These are phyloP conservation scores for Leccinum brunneo-olivaceum DNA, from an alignment of 1,284 basidiomycete species.

Conservation along the genomic window DNA sequence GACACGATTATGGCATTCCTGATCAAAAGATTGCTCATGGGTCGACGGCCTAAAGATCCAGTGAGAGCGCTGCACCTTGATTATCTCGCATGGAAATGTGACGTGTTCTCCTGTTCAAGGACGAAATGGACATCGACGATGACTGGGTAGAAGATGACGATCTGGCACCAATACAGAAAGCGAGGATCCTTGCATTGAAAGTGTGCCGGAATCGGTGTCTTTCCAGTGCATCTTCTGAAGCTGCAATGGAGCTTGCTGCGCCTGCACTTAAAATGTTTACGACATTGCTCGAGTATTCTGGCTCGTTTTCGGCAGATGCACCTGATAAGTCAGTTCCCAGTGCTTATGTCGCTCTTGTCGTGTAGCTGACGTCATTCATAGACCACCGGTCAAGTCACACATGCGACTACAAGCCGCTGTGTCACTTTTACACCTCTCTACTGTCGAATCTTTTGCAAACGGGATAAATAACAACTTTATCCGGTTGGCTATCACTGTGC, in stretches of 20 bases:
- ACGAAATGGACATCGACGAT: slow-evolving; percentile 50
- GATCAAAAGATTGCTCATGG: slow-evolving; percentile 67
- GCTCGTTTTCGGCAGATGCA: slow-evolving; percentile 53
- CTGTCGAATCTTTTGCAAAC: slow-evolving; percentile 54
- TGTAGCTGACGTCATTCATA: slow-evolving; percentile 25
- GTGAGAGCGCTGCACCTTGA: slow-evolving; percentile 31
- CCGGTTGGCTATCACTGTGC: slow-evolving; percentile 67
- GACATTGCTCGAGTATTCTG: slow-evolving; percentile 59
- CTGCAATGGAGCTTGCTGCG: slow-evolving; percentile 58
- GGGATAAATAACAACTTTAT: slow-evolving; percentile 61
- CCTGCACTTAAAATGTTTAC: slow-evolving; percentile 75
- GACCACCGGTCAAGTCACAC: slow-evolving; percentile 55
- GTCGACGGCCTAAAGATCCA: slow-evolving; percentile 40
- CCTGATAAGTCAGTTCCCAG: slow-evolving; percentile 54
- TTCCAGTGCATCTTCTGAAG: slow-evolving; percentile 53
- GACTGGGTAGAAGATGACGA: slow-evolving; percentile 74
- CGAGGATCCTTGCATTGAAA: slow-evolving; percentile 74
- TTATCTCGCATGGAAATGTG: not conserved
- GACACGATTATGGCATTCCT: slow-evolving; percentile 69
- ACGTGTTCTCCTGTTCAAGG: slow-evolving; percentile 21
- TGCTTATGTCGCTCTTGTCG: not conserved
- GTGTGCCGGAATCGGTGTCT: slow-evolving; percentile 75
- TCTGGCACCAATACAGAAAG: slow-evolving; percentile 48
- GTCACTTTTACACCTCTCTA: slow-evolving; percentile 77
- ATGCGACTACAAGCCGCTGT: slow-evolving; percentile 79